Evolutionary conservation across 78 protist species (phyloP), one percentile per base, ranked within the genome.

Genomic region (Isochrysis galbana): DNA sequence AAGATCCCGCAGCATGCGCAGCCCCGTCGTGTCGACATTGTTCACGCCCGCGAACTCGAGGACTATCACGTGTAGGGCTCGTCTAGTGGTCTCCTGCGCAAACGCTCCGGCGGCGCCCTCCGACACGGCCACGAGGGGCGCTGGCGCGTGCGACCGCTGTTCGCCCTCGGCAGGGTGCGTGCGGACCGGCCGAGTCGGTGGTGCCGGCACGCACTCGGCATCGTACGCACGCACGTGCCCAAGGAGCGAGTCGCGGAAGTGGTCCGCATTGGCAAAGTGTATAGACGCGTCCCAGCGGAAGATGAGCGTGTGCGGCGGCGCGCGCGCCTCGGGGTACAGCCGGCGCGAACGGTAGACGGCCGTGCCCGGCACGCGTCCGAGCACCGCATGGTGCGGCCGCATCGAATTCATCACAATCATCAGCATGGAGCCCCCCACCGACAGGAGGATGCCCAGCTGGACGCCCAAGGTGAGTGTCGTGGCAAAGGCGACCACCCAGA

Each of bases 361-460:
- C 4, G 96, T 92, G 14, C 94, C 92, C 32, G 95, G 96, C 45
- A 95, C 26, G 45, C 93, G 47, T 34, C 97, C 97, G 34, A 96
- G 70, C 0, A 93, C 93, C 10, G 87, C 94, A 36, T 92, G 67
- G 83, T 93, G 89, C 42, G 97, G 97, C 61, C 89, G 87, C 21
- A 94, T 78, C 44, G 93, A 44, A 39, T 47, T 78, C 45, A 61
- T 45, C 90, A 97, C 70, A 48, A 97, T 90, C 41, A 90, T 23
- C 26, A 94, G 54, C 26, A 95, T 22, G 5, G 97, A 93, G 2
- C 88, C 25, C 38, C 88, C 80, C 0, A 95, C 77, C 47, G 94
- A 90, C 41, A 93, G 36, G 41, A 91, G 29, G 23, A 97, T 93
- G 86, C 98, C 98, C 39, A 55, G 48, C 14, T 89, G 89, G 26